Conservation (phyloP, 2,329 filamentous ascomycete genomes). For the Colletotrichum eremochloae region DNA sequence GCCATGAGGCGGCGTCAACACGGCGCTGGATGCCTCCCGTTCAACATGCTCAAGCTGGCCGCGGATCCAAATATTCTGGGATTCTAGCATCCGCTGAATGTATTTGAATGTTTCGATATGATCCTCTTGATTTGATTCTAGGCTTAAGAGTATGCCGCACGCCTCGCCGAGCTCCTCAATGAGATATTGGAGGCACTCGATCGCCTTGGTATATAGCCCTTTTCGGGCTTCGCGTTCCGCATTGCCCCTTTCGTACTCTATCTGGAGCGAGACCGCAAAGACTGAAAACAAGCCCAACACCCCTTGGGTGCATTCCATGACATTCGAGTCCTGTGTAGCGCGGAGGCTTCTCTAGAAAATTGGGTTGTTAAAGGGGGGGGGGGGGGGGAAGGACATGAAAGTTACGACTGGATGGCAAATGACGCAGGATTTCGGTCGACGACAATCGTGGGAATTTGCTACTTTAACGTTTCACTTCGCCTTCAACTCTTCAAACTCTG, state of each 20-base stretch:
- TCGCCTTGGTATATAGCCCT: not conserved
- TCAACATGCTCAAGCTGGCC: slow-evolving; percentile 16
- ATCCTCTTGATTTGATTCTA: not conserved
- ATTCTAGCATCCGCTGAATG: slow-evolving; percentile 12
- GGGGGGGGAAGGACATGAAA: not conserved
- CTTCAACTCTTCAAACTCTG: not conserved
- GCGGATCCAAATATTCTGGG: slow-evolving; percentile 13
- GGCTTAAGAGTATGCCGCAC: not conserved
- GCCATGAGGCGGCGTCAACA: not conserved
- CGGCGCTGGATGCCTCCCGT: not conserved
- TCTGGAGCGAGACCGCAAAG: slow-evolving; percentile 2
- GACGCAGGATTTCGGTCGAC: not conserved
- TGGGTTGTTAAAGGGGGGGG: not conserved
- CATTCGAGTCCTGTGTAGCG: not conserved
- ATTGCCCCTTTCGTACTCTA: slow-evolving; percentile 28
- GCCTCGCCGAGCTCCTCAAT: slow-evolving; percentile 2
- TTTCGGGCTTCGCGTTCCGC: slow-evolving; percentile 7
- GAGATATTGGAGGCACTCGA: slow-evolving; percentile 9
- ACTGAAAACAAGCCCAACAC: slow-evolving; percentile 5
- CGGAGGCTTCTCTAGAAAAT: not conserved
- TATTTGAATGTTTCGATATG: not conserved
- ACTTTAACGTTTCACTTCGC: not conserved
- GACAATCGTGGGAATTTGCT: slow-evolving; percentile 2
- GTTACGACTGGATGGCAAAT: not conserved
- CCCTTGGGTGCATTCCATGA: not conserved